Conservation (phyloP, 768 basidiomycete species). For the Rhodotorula diobovata region DNA sequence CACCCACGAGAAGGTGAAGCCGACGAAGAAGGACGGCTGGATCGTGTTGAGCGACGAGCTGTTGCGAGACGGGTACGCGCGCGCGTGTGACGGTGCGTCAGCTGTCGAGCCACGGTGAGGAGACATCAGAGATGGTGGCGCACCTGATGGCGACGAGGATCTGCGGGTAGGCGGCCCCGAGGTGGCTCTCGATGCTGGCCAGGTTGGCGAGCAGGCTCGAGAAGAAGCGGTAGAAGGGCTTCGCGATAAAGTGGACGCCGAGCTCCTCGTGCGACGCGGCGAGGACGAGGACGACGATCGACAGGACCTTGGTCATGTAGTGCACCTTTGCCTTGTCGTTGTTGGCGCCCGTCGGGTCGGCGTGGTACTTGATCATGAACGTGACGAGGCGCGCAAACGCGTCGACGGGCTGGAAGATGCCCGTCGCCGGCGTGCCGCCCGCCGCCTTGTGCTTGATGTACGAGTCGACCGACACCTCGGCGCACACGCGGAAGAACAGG, state of each 20-base stretch:
- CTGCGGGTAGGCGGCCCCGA: conserved; percentile 86
- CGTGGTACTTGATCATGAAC: conserved; percentile 99
- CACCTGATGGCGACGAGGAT: conserved; percentile 82
- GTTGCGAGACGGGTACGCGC: conserved; percentile 1
- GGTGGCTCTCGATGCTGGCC: conserved; percentile 72
- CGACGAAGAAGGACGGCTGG: conserved; percentile 93
- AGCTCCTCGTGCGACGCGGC: conserved; percentile 94
- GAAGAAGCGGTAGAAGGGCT: conserved; percentile 98
- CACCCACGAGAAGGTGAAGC: conserved; percentile 98
- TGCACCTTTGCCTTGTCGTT: conserved; percentile 93
- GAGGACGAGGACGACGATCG: conserved; percentile 91
- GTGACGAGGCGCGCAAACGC: conserved; percentile 91
- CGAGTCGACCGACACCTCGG: conserved; percentile 84
- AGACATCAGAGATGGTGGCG: conserved; percentile 19
- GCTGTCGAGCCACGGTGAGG: not conserved
- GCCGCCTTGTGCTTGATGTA: conserved; percentile 55
- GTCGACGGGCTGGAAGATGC: conserved; percentile 87
- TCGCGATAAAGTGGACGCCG: conserved; percentile 83
- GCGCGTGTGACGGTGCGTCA: no score
- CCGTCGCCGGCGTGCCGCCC: conserved; percentile 56
- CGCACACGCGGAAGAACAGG: conserved; percentile 97
- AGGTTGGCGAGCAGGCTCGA: conserved; percentile 91
- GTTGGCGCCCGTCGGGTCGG: conserved; percentile 80
- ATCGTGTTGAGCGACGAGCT: conserved; percentile 94
- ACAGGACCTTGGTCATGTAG: conserved; percentile 92